A percentile compares a stretch with the other conserved stretches of the same genome.
Conservation (phyloP, 225 moss, liverwort and hornwort species). For the Anthoceros angustus region DNA sequence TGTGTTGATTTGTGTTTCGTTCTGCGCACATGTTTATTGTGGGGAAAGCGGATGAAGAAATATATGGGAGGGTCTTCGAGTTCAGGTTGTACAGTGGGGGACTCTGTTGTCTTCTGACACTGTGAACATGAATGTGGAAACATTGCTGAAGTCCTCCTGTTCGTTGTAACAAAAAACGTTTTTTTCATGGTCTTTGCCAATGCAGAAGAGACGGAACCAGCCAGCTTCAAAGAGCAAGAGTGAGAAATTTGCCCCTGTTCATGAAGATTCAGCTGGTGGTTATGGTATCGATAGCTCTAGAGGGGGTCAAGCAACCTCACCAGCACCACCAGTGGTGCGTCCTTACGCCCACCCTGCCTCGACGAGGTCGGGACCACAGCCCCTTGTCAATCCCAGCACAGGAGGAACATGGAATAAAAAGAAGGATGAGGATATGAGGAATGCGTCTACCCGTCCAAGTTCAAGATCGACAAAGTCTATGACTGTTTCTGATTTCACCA, state of each 20-base stretch:
- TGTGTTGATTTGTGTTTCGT: neutral
- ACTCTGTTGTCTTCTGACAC: neutral
- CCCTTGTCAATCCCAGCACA: slow-evolving; percentile 51
- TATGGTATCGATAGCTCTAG: slow-evolving; percentile 75
- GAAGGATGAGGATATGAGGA: slow-evolving; percentile 73
- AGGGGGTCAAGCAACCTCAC: slow-evolving; percentile 60
- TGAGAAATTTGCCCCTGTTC: slow-evolving; percentile 88
- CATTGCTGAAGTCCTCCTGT: neutral
- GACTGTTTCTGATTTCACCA: slow-evolving; percentile 59
- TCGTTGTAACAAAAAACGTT: neutral
- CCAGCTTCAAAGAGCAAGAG: slow-evolving; percentile 87
- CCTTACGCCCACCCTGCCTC: slow-evolving; percentile 52
- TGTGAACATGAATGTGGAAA: neutral
- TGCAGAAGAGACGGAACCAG: slow-evolving; percentile 57
- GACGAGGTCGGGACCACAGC: slow-evolving; percentile 83
- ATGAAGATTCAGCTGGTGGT: slow-evolving; percentile 75
- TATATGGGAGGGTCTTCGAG: no score
- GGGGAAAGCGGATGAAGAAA: neutral
- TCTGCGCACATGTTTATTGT: neutral
- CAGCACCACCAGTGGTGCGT: slow-evolving; percentile 34
- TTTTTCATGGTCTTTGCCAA: neutral
- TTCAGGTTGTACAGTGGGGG: no score
- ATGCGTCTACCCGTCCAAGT: slow-evolving; percentile 52
- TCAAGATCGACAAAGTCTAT: slow-evolving; percentile 60
- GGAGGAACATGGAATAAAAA: slow-evolving; percentile 80